phyloP scores from a whole-genome alignment of 164 flowering plant genomes.

The Litsea cubeba region DNA sequence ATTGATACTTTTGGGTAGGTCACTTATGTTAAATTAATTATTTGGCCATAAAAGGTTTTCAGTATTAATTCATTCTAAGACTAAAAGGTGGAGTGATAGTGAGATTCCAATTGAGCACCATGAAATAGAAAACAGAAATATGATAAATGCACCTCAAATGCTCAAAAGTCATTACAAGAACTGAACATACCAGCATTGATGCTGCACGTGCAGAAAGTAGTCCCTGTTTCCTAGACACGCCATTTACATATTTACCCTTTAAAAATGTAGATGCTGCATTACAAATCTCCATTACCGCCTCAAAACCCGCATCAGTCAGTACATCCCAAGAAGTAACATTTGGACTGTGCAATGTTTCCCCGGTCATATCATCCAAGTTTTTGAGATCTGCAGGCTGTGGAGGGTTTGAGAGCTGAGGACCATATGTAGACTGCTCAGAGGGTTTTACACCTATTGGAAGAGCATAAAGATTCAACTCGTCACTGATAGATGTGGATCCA shows the following conservation, averaged over 20 bases:
- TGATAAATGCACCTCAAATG: slow-evolving; percentile 7
- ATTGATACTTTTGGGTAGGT: not conserved
- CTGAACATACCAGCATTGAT: slow-evolving; percentile 77
- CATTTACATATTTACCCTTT: slow-evolving; percentile 33
- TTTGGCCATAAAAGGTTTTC: not conserved
- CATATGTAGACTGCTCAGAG: slow-evolving; percentile 32
- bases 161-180: slow-evolving; percentile 1
- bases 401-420: slow-evolving; percentile 16
- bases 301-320: slow-evolving; percentile 44
- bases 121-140: not conserved
- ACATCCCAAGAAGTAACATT: slow-evolving; percentile 38
- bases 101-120: not conserved
- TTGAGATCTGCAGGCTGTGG: slow-evolving; percentile 17
- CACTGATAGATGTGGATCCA: slow-evolving; percentile 28
- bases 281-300: slow-evolving; percentile 38
- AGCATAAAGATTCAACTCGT: slow-evolving; percentile 33
- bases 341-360: slow-evolving; percentile 15
- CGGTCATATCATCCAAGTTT: slow-evolving; percentile 23
- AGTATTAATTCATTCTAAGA: not conserved
- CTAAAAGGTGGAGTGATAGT: not conserved
- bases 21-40: too few relatives aligned
- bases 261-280: slow-evolving; percentile 34
- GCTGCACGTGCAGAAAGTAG: slow-evolving; percentile 79
- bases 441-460: slow-evolving; percentile 85
- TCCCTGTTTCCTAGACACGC: slow-evolving; percentile 57